Evolutionary conservation across 805 yeast genomes (phyloP).

Genomic region (Pichia phayaonensis): DNA sequence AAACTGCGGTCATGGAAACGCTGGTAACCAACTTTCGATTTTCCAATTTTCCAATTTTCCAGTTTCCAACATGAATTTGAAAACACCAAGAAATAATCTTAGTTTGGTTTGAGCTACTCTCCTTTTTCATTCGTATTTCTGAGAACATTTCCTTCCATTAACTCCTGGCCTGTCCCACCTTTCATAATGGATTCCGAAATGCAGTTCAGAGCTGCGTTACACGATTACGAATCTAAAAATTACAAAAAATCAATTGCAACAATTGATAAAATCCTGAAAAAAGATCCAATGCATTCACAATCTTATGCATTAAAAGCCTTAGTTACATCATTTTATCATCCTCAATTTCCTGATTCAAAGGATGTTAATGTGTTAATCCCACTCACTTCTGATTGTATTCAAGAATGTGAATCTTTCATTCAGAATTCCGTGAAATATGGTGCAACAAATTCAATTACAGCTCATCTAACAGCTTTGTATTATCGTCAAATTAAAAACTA

Average conservation of each 20-base stretch:
- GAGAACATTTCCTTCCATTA: too few species aligned
- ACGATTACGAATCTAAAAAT: conserved; percentile 75
- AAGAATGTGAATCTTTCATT: conserved; percentile 59
- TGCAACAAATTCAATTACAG: conserved; percentile 57
- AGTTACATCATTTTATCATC: conserved; percentile 21
- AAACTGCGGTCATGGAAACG: too few species aligned
- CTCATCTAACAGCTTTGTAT: conserved; percentile 82
- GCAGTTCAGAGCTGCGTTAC: conserved; percentile 73
- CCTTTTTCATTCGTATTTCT: too few species aligned
- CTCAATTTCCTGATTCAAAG: conserved; percentile 3
- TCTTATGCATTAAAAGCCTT: conserved; percentile 83
- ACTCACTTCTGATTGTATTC: conserved; percentile 39
- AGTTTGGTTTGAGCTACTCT: too few species aligned
- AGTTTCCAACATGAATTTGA: not conserved
- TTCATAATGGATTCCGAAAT: conserved; percentile 1
- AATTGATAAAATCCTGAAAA: conserved; percentile 69
- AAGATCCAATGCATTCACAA: conserved; percentile 68
- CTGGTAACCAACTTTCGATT: too few species aligned
- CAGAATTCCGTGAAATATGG: conserved; percentile 54
- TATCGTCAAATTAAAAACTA: conserved; percentile 65
- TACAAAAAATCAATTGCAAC: conserved; percentile 78
- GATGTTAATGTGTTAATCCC: conserved; percentile 32
- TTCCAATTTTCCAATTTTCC: not conserved
- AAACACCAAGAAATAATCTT: too few species aligned
- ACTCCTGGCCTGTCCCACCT: not conserved